Base-by-base conservation (phyloP, 148 eudicot species). In the Cornus kousa region DNA sequence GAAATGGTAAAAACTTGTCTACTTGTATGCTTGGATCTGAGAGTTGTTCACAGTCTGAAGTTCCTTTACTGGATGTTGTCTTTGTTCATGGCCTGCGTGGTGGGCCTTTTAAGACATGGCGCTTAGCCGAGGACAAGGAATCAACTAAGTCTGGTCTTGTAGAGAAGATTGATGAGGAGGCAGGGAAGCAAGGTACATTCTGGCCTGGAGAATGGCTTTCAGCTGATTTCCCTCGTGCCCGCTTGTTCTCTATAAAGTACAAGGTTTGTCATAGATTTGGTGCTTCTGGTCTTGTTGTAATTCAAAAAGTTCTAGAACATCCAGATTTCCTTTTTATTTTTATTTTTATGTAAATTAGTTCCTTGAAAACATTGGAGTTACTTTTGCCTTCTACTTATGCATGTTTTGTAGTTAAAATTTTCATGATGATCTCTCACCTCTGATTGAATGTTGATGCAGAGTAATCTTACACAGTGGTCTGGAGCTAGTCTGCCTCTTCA, bases 121-220 rank as follows among this genome's bases (percentile, higher is more conserved):
- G 99, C 76, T 84, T 97, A 85, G 88, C 97, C 78, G 99, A 97
- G 69, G 92, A 92, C 85, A 97, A 97, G 87, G 87, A 91, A 66
- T 97, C 99, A 67, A 94, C 97, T 3, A 94, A 94, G 85, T 97
- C 99, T 80, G 97, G 99, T 64, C 97, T 97, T 79, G 99, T 97
- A 74, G 99, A 97, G 87, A 97, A 92, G 83, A 97, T 97, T 84
- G 98, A 97, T 82, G 93, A 94, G 87, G 96, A 97, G 74, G 98
- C 99, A 50, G 99, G 99, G 68, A 97, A 92, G 81, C 90, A 89
- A 82, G 99, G 98, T 71, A 92, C 96, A 35, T 94, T 94, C 81
- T 97, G 99, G 99, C 99, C 99, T 67, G 98, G 91, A 66, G 99
- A 97, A 88, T 97, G 99, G 99, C 97, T 97, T 68, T 82, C 97